phyloP scores from a whole-genome alignment of 2,329 filamentous ascomycete species.

The Emmonsia crescens region DNA sequence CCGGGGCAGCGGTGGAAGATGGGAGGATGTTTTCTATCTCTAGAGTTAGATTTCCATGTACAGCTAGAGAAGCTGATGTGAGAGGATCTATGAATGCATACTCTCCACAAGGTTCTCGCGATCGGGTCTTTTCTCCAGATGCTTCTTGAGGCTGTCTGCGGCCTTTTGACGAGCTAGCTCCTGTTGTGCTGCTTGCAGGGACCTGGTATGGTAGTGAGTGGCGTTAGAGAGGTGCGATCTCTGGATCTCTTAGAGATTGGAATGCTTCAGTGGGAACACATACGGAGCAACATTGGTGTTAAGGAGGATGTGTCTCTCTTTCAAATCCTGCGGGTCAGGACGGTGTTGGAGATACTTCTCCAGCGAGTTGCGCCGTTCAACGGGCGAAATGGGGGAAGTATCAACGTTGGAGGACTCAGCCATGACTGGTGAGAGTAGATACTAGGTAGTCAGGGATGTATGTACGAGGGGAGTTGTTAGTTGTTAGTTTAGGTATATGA shows the following conservation, averaged over 20 bases:
- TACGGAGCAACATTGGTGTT: constrained; percentile 58
- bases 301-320: constrained; percentile 56
- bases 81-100: constrained; percentile 34
- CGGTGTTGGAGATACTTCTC: constrained; percentile 63
- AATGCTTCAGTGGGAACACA: constrained; percentile 14
- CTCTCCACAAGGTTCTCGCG: constrained; percentile 70
- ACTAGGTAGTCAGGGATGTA: not conserved
- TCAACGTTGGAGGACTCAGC: constrained; percentile 33
- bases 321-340: constrained; percentile 54
- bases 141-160: constrained; percentile 53
- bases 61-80: constrained; percentile 5
- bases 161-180: constrained; percentile 56
- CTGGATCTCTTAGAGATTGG: not conserved
- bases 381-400: constrained; percentile 48
- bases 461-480: not conserved
- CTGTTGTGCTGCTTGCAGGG: constrained; percentile 48
- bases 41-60: not conserved
- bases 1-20: constrained; percentile 63
- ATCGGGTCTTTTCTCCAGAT: constrained; percentile 52
- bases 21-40: constrained; percentile 75
- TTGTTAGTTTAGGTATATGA: not conserved
- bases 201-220: not conserved
- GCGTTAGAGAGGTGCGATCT: not conserved
- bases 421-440: not conserved
- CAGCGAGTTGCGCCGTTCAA: constrained; percentile 53